These are phyloP conservation scores for Populus alba DNA, from an alignment of 345 rosid species.

Conservation along the genomic window DNA sequence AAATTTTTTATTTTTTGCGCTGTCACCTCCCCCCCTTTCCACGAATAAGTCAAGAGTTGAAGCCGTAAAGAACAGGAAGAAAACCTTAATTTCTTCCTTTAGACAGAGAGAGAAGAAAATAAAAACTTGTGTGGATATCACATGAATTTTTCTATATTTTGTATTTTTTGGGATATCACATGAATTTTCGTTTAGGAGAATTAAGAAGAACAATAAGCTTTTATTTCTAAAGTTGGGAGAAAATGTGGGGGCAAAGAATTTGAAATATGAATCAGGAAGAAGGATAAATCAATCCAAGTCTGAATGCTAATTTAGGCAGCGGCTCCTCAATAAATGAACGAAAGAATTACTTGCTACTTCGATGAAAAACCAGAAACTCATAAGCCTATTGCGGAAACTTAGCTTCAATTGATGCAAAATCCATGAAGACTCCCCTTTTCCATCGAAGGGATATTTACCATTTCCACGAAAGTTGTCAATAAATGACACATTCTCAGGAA, in stretches of 20 bases:
- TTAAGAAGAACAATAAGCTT: not conserved
- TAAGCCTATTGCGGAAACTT: not conserved
- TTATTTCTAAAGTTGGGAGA: not conserved
- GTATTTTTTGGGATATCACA: not conserved
- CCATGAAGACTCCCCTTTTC: not conserved
- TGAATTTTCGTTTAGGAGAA: not conserved
- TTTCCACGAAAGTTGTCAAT: constrained; percentile 9
- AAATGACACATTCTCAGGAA: constrained; percentile 11
- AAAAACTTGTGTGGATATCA: no score
- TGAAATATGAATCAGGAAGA: not conserved
- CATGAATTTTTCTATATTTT: no score
- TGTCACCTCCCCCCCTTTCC: not conserved
- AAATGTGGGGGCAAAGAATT: not conserved
- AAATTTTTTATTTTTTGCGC: no score
- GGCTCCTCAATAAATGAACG: constrained; percentile 15
- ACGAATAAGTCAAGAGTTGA: not conserved
- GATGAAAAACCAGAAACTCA: constrained; percentile 20
- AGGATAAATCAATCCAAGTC: constrained; percentile 1
- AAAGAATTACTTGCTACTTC: not conserved
- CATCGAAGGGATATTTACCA: constrained; percentile 11
- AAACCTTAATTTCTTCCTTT: no score
- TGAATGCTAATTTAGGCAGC: constrained; percentile 8
- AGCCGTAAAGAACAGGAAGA: not conserved
- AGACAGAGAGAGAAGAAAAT: no score
- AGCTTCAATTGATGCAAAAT: constrained; percentile 10